Base-by-base conservation (phyloP, 345 rosid genomes). In the Arabidopsis suecica region DNA sequence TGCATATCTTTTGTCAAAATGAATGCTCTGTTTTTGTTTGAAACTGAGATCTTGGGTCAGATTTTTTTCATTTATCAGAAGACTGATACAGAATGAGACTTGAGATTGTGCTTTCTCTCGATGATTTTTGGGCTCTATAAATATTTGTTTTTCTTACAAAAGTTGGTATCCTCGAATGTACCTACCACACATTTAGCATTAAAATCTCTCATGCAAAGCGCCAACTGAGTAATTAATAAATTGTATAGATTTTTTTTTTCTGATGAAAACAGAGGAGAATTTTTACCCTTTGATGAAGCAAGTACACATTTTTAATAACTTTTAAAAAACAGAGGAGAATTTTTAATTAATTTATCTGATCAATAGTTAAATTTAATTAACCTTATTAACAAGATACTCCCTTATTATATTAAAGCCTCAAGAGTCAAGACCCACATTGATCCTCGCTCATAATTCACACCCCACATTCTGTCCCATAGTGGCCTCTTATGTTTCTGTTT, bases 401-500 rank as follows among this genome's bases (percentile, higher is more conserved):
- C 12, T 16, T 10, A 32, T 13, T 16, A 44, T 12, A n/a, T 1
- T 9, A 6, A 28, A 54, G 36, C 36, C 57, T 20, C 36, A 45
- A 30, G 9, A n/a, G n/a, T n/a, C 38, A 40, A 7, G 20, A 45
- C 49, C 3, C 18, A 45, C 9, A 45, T 45, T 45, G 49, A 45
- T 45, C 20, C 20, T 45, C 49, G n/a, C 9, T 45, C 9, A n/a
- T 45, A 45, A 45, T 6, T n/a, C 20, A 45, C 20, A 4, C 37
- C 6, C 22, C 74, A 58, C 57, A 59, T 71, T 45, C 37, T 59
- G 66, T 58, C 45, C 14, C 22, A 12, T 69, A 4, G 42, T 50
- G 45, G 25, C 20, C 48, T 34, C n/a, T 37, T 38, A 60, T 71
- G 75, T 60, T 60, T 71, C 48, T 71, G 11, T 69, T 69, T 53